Evolutionary conservation across 2,329 filamentous ascomycete genomes (phyloP).

Genomic region (Fusarium incarnatum): DNA sequence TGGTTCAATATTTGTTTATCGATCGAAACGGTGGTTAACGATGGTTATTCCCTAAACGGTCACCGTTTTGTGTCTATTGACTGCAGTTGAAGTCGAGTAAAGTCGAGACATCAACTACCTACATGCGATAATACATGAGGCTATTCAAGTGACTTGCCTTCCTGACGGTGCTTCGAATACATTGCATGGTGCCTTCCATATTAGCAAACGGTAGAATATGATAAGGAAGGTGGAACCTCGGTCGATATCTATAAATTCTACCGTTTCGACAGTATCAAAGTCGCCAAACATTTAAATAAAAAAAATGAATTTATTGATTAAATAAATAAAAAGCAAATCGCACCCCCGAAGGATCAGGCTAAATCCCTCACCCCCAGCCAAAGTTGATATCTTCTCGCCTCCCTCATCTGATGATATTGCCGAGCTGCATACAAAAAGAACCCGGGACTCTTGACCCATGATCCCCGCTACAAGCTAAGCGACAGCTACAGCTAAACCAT

Average conservation of each 20-base stretch:
- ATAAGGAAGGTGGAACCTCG: neutral
- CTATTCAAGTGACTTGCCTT: neutral
- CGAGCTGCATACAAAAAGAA: constrained; percentile 15
- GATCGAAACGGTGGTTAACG: constrained; percentile 31
- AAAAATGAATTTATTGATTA: neutral
- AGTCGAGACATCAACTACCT: no score
- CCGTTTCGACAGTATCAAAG: constrained; percentile 15
- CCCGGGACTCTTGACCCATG: constrained; percentile 33
- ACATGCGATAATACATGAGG: neutral
- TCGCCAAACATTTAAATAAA: neutral
- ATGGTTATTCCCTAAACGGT: constrained; percentile 34
- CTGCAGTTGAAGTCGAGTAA: no score
- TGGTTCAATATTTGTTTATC: constrained; percentile 23
- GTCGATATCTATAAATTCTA: neutral
- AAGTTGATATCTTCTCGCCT: constrained; percentile 17
- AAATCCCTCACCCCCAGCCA: constrained; percentile 21
- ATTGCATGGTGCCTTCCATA: neutral
- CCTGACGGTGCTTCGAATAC: neutral
- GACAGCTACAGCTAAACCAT: neutral
- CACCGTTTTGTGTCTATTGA: constrained; percentile 17
- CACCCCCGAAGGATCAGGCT: constrained; percentile 15
- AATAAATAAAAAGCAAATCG: constrained; percentile 5
- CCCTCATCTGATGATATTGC: constrained; percentile 26
- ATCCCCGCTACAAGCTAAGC: constrained; percentile 15
- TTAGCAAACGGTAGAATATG: neutral